Conservation (phyloP, 331 rosid species). For the Acacia pycnantha region DNA sequence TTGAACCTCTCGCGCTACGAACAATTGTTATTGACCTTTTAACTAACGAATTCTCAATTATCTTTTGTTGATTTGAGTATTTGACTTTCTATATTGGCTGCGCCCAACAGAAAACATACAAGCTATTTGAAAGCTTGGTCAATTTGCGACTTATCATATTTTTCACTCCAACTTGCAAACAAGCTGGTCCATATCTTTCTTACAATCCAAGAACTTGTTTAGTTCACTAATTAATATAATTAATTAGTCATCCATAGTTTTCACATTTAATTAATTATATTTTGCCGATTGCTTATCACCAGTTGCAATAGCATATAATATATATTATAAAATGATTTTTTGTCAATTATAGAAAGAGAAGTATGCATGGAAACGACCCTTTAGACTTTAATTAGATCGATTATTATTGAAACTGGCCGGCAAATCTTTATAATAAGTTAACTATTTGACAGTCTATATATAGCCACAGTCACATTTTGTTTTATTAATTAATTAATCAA, state of each 20-base stretch:
- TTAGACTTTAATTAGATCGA: neutral
- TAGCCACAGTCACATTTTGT: neutral
- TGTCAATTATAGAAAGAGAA: neutral
- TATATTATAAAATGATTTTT: neutral
- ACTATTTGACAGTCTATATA: neutral
- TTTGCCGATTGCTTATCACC: neutral
- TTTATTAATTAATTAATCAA: neutral
- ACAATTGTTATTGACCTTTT: neutral
- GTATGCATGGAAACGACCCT: neutral
- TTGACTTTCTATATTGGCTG: constrained; percentile 1
- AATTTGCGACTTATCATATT: constrained; percentile 11
- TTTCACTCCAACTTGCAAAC: neutral
- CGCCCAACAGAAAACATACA: neutral
- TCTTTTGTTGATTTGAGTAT: neutral
- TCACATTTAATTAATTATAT: neutral
- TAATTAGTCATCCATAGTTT: neutral
- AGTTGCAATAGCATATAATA: neutral
- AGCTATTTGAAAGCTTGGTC: neutral
- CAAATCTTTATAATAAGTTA: neutral
- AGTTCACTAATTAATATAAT: neutral
- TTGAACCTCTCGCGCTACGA: neutral
- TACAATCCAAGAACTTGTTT: neutral
- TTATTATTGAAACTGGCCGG: neutral
- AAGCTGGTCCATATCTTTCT: neutral
- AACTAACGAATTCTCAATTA: neutral